phyloP scores from a whole-genome alignment of 163 green algal genomes.

The Coccomyxa subellipsoidea region DNA sequence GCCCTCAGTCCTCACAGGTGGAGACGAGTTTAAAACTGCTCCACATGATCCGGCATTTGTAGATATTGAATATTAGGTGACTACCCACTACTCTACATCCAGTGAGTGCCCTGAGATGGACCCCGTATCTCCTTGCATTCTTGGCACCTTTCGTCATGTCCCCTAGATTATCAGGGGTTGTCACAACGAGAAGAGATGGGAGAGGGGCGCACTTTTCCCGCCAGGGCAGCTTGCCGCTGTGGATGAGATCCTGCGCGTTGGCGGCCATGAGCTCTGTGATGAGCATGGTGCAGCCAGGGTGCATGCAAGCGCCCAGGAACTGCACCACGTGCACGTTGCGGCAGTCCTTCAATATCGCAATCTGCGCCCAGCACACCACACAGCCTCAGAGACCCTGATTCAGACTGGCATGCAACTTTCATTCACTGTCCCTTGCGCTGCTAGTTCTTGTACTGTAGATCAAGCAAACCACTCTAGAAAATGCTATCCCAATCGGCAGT shows the following conservation, averaged over 20 bases:
- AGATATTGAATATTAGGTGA: no score
- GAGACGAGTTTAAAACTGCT: no score
- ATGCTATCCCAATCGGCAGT: neutral
- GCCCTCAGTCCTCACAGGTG: no score
- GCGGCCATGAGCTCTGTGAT: conserved; percentile 21
- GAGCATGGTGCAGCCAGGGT: conserved; percentile 10
- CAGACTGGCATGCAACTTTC: neutral
- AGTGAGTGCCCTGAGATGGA: no score
- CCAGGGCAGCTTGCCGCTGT: neutral
- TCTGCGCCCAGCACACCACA: conserved; percentile 2
- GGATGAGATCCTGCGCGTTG: neutral
- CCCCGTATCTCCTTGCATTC: no score
- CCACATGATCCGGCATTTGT: no score
- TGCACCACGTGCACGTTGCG: conserved; percentile 15
- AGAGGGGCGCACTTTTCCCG: neutral
- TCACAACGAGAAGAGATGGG: no score
- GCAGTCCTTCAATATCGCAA: conserved; percentile 7
- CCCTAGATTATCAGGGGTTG: no score
- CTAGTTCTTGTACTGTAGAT: neutral
- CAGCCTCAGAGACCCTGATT: neutral
- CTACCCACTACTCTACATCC: no score
- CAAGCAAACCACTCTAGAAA: neutral
- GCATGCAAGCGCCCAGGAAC: conserved; percentile 15
- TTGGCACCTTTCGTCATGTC: no score
- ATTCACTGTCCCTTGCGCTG: neutral